Conservation (phyloP, 2,329 filamentous ascomycete species). For the Exophiala mesophila region DNA sequence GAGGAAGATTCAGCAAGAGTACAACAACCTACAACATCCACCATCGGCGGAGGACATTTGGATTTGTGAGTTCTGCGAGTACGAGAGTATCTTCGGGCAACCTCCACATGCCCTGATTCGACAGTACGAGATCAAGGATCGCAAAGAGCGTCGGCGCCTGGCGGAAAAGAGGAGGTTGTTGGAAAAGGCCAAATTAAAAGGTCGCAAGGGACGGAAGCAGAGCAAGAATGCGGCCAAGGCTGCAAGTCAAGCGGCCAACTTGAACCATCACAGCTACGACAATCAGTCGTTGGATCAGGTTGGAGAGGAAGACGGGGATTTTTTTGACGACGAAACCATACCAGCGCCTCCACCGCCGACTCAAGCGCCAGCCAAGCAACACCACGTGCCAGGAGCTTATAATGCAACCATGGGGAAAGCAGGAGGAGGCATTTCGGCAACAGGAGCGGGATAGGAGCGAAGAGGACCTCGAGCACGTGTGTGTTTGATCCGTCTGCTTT, state of each 20-base stretch:
- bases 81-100: constrained; percentile 88
- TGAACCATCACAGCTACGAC: constrained; percentile 39
- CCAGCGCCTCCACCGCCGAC: constrained; percentile 34
- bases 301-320: constrained; percentile 46
- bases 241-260: constrained; percentile 31
- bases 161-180: constrained; percentile 79
- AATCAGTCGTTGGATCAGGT: constrained; percentile 38
- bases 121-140: constrained; percentile 91
- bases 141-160: constrained; percentile 73
- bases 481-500: constrained; percentile 14
- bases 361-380: constrained; percentile 30
- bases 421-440: constrained; percentile 15
- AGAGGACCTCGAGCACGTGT: too few species aligned
- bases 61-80: constrained; percentile 98
- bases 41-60: constrained; percentile 70
- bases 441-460: constrained; percentile 13
- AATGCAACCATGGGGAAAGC: constrained; percentile 17
- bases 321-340: constrained; percentile 48
- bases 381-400: constrained; percentile 13
- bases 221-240: constrained; percentile 60
- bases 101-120: constrained; percentile 80
- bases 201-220: constrained; percentile 80
- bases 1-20: constrained; percentile 70
- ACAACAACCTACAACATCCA: constrained; percentile 70
- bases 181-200: constrained; percentile 93